A percentile compares a stretch with the other conserved stretches of the same genome.
phyloP scores from a whole-genome alignment of 768 basidiomycete genomes.

The Auriscalpium orientale region DNA sequence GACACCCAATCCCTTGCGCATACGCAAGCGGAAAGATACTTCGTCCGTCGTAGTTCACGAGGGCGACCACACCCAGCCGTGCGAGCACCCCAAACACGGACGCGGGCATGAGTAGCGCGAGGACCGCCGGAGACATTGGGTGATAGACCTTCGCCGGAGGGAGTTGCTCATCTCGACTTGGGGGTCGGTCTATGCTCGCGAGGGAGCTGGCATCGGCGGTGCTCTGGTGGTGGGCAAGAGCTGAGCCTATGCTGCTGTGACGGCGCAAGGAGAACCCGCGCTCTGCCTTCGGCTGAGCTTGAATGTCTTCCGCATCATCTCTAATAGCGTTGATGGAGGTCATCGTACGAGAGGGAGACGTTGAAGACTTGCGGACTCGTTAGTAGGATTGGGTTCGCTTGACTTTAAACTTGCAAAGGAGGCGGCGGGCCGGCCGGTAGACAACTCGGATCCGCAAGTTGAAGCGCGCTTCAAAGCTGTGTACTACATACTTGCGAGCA shows the following conservation, averaged over 20 bases:
- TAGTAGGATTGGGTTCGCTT: no score
- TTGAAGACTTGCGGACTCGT: no score
- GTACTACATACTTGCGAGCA: no score
- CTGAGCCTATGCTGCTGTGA: slow-evolving; percentile 23
- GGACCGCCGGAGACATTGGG: slow-evolving; percentile 55
- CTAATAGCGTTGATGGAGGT: no score
- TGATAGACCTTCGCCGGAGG: slow-evolving; percentile 31
- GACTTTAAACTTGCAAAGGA: no score
- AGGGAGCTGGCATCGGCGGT: slow-evolving; percentile 30
- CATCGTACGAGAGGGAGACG: no score
- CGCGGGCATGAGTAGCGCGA: slow-evolving; percentile 69
- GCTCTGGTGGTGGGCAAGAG: slow-evolving; percentile 28
- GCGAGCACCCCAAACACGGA: slow-evolving; percentile 84
- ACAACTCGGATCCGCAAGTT: no score
- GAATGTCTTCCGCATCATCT: no score
- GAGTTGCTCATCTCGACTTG: slow-evolving; percentile 24
- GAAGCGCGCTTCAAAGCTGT: no score
- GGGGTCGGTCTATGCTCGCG: slow-evolving; percentile 35
- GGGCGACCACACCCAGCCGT: slow-evolving; percentile 68
- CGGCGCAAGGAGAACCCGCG: not conserved
- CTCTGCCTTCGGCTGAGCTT: no score
- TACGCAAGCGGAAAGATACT: slow-evolving; percentile 81
- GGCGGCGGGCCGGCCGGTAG: no score
- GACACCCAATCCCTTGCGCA: slow-evolving; percentile 80
- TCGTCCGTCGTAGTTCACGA: slow-evolving; percentile 65